phyloP scores from a whole-genome alignment of 768 basidiomycete species.

The Suillus alpinus region DNA sequence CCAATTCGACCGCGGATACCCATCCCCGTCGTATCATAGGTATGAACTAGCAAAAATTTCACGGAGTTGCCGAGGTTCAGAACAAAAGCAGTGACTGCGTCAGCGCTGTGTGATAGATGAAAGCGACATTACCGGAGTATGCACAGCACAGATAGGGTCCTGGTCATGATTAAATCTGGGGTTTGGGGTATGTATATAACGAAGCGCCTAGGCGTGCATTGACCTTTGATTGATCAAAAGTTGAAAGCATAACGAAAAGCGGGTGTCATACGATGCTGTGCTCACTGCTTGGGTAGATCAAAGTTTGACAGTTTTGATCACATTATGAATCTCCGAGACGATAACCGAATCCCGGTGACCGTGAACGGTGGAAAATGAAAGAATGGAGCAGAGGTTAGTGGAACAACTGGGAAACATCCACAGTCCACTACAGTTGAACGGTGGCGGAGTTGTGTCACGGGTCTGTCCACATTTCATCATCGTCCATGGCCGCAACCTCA shows the following conservation, averaged over 20 bases:
- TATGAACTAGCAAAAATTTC: not conserved
- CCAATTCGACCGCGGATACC: not conserved
- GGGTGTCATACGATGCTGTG: not conserved
- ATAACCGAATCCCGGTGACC: not conserved
- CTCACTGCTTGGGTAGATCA: not conserved
- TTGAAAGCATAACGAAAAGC: not conserved
- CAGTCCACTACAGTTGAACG: not conserved
- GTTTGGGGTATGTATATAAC: not conserved
- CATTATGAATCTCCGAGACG: not conserved
- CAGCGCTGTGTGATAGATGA: not conserved
- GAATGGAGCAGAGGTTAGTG: not conserved
- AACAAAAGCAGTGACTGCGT: not conserved
- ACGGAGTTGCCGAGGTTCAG: not conserved
- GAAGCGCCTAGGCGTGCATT: not conserved
- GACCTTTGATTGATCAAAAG: not conserved
- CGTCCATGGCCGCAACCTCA: not conserved
- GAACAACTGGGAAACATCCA: not conserved
- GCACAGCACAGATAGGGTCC: not conserved
- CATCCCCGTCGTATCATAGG: not conserved
- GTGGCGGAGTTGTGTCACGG: not conserved
- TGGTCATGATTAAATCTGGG: not conserved
- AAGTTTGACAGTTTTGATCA: not conserved
- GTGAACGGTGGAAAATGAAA: not conserved
- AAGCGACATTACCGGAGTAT: not conserved
- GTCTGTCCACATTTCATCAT: slow-evolving; percentile 4